Base-by-base conservation (phyloP, 306 rosid genomes). In the Inga laurina region DNA sequence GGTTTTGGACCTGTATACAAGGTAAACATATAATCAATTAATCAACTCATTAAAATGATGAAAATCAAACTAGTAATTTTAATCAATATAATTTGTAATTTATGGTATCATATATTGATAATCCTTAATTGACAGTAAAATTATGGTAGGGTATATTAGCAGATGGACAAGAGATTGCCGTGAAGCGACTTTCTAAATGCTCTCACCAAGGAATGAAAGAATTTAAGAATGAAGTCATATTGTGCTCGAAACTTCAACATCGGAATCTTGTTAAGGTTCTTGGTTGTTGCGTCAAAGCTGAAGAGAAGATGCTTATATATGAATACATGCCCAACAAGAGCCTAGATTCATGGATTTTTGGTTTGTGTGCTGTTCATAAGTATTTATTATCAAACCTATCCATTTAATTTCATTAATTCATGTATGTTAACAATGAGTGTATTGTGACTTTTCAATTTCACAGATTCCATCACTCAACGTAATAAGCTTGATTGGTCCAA, bases 1-100 rank as follows among this genome's bases (percentile, higher is more conserved):
- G 94, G 92, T 21, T 93, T 93, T 80, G 96, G 94, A 21, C 86
- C 87, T 4, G 94, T 93, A 22, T 91, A 85, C 67, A 76, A 8
- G 86, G 94, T 86, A 90, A 70, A 43, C 0, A 14, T 18, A 61
- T 65, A 21, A 14, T 11, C 51, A 51, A 51, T 3, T 0, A 3
- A 12, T 51, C 6, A 14, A 0, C 1, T 39, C 0, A 5, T 51
- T 4, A 51, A 51, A 51, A 16, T 2, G 18, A 51, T 14, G 57
- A 51, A 51, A 39, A 48, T 10, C 1, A 48, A 51, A 51, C n/a
- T 4, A 51, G 57, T 15, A 15, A 1, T 51, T 12, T 16, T 48
- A 3, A 48, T 48, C 15, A 48, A 0, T 48, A 10, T 13, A 0
- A 48, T 48, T 48, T 48, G 3, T 11, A 48, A 48, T 48, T 48